Percentiles rank a stretch among this genome's conserved stretches.
These are phyloP conservation scores for Talaromyces adpressus DNA, from an alignment of 495 filamentous ascomycete genomes.

Conservation along the genomic window DNA sequence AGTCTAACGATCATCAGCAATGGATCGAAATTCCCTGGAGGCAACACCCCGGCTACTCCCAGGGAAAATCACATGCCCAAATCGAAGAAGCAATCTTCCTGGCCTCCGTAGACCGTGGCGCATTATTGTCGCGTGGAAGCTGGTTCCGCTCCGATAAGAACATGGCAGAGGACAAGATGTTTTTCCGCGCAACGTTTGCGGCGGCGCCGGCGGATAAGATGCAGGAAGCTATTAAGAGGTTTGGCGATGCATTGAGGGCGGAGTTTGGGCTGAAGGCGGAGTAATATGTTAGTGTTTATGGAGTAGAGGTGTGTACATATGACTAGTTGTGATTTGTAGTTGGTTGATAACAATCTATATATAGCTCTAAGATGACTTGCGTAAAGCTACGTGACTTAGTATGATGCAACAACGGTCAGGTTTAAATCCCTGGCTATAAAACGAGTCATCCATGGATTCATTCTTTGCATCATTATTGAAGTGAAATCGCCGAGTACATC, in stretches of 20 bases:
- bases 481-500: no score
- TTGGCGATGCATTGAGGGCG: constrained; percentile 61
- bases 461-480: no score
- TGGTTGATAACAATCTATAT: not conserved
- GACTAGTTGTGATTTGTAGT: not conserved
- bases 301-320: not conserved
- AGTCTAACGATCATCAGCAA: constrained; percentile 37
- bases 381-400: no score
- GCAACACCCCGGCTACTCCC: constrained; percentile 56
- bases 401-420: no score
- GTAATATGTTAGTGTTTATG: not conserved
- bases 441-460: no score
- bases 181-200: constrained; percentile 86
- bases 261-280: constrained; percentile 43
- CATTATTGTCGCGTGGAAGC: constrained; percentile 72
- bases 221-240: constrained; percentile 66
- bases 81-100: constrained; percentile 86
- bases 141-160: constrained; percentile 73
- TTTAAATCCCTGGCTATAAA: no score
- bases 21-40: constrained; percentile 77
- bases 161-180: constrained; percentile 45
- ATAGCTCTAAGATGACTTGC: not conserved
- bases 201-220: constrained; percentile 71
- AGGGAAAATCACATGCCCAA: constrained; percentile 50
- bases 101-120: constrained; percentile 58